Base-by-base conservation (phyloP, 1,284 basidiomycete genomes). In the Ceratobasidium sp. region DNA sequence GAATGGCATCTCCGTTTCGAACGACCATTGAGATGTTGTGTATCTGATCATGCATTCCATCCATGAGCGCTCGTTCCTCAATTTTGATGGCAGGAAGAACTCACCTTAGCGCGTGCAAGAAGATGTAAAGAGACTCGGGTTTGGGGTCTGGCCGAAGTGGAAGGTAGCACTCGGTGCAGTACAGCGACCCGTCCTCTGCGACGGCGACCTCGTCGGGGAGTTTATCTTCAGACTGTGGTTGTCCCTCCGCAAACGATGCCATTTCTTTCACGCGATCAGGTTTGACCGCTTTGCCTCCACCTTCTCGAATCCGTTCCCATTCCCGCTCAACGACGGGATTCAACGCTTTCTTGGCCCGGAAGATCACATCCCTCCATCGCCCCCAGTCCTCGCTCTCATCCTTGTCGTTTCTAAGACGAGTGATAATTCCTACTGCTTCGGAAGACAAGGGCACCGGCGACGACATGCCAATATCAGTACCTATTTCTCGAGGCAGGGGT, bases 301-400 rank as follows among this genome's bases (percentile, higher is more conserved):
- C 36, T 13, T 53, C 41, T 16, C 16, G 21, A 23, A 42, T 50
- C 41, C 60, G 33, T n/a, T 54, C 50, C 50, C 60, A 54, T 36
- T 66, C 60, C 23, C 60, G 49, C 23, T 66, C 60, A 19, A 66
- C 60, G 2, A 66, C 60, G 42, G 60, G 60, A 41, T 52, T 57
- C 41, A 67, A 23, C 27, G 8, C 85, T 85, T 78, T 72, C 64
- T 89, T 91, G 7, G 86, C 87, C 1, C 84, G 83, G 77, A 90
- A 93, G 7, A 92, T 83, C 44, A 92, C 87, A 75, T 95, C 92
- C 23, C 90, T 83, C 89, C 90, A 93, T 58, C 92, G 84, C 67
- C 91, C 87, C 91, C 91, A 96, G 74, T 95, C 93, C 75, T 98
- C 95, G 69, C 88, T 85, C 79, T 93, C 90, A 77, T 98, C 94